Conservation (phyloP, 192 early-diverging fungal genomes). For the Backusella mclennaniae region DNA sequence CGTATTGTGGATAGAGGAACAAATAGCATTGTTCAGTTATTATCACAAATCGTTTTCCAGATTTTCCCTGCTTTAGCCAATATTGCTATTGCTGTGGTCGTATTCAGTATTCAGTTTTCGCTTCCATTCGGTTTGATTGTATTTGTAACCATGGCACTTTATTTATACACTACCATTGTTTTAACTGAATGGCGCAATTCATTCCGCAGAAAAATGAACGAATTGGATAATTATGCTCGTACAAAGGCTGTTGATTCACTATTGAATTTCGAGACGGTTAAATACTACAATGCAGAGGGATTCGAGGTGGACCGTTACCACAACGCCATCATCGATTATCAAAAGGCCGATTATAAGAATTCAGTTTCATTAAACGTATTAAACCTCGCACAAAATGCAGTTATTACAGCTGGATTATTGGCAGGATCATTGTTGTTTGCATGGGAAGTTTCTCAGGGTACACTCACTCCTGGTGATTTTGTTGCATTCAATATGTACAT, state of each 20-base stretch:
- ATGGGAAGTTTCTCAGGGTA: slow-evolving; percentile 68
- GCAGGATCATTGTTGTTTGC: slow-evolving; percentile 82
- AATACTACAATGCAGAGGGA: slow-evolving; percentile 89
- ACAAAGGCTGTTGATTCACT: slow-evolving; percentile 89
- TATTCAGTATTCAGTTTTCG: slow-evolving; percentile 67
- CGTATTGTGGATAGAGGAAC: slow-evolving; percentile 86
- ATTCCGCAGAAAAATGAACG: slow-evolving; percentile 79
- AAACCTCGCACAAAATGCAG: slow-evolving; percentile 82
- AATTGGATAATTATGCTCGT: slow-evolving; percentile 82
- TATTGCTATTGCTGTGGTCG: slow-evolving; percentile 78
- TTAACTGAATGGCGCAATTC: slow-evolving; percentile 89
- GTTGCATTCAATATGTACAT: slow-evolving; percentile 88
- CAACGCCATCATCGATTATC: slow-evolving; percentile 76
- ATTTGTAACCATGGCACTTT: slow-evolving; percentile 82
- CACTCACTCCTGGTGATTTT: slow-evolving; percentile 80
- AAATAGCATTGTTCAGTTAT: slow-evolving; percentile 66
- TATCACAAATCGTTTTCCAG: slow-evolving; percentile 85
- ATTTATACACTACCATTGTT: slow-evolving; percentile 72
- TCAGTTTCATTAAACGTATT: slow-evolving; percentile 73
- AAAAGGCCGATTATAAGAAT: slow-evolving; percentile 81
- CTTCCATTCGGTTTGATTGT: slow-evolving; percentile 78
- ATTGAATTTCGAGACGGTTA: slow-evolving; percentile 98
- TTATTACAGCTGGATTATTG: slow-evolving; percentile 83
- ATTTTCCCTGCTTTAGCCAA: slow-evolving; percentile 87
- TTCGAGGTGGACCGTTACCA: slow-evolving; percentile 82